These are phyloP conservation scores for Diaporthe humulicola DNA, from an alignment of 2,329 filamentous ascomycete genomes.

Conservation along the genomic window DNA sequence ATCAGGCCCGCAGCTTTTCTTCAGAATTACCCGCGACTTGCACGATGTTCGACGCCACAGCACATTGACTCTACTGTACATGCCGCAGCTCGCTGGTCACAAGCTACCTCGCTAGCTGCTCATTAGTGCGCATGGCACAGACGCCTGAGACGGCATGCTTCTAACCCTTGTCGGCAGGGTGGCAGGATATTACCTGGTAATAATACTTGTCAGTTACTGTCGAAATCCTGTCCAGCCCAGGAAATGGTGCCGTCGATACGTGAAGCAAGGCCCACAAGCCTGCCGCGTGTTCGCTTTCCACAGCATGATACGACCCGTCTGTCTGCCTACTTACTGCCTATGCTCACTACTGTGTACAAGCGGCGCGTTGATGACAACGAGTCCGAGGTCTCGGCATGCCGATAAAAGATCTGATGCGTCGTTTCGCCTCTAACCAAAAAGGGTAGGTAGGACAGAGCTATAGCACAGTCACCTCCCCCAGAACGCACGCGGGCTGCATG, in stretches of 20 bases:
- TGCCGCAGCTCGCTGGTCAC: conserved; percentile 32
- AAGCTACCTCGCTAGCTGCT: conserved; percentile 29
- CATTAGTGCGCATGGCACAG: conserved; percentile 26
- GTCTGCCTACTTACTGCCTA: background rate
- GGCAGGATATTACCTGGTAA: conserved; percentile 17
- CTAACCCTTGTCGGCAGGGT: conserved; percentile 15
- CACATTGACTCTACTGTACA: conserved; percentile 32
- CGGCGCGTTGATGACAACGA: conserved; percentile 12
- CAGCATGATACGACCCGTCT: conserved; percentile 3
- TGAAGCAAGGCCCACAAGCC: conserved; percentile 13
- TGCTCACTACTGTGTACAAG: background rate
- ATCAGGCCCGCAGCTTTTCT: conserved; percentile 41
- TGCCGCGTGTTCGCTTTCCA: conserved; percentile 15
- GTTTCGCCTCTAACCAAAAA: conserved; percentile 35
- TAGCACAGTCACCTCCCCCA: conserved; percentile 16
- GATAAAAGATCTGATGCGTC: conserved; percentile 6
- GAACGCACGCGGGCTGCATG: conserved; percentile 41
- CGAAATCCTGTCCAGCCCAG: background rate
- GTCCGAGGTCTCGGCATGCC: conserved; percentile 29
- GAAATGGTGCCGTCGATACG: background rate
- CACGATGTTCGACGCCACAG: conserved; percentile 39
- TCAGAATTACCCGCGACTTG: conserved; percentile 41
- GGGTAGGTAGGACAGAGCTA: conserved; percentile 39
- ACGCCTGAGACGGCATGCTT: conserved; percentile 4
- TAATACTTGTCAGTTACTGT: conserved; percentile 4